These are phyloP conservation scores for Noccaea bulbosa DNA, from an alignment of 345 rosid genomes.

Conservation along the genomic window DNA sequence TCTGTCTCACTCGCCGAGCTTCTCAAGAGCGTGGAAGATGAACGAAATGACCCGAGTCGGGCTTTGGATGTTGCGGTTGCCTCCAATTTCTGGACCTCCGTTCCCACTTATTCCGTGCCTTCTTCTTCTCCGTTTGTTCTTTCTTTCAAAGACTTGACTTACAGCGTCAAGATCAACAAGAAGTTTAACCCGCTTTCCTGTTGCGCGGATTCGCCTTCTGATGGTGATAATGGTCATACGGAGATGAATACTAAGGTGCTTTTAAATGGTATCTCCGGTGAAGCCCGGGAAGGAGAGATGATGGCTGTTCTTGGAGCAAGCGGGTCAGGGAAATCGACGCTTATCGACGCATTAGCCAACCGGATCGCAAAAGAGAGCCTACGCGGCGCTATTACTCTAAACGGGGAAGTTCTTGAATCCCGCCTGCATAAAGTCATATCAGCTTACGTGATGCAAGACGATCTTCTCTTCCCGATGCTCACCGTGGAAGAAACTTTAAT, in stretches of 20 bases:
- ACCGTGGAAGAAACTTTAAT: constrained; percentile 89
- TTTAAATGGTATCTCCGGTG: constrained; percentile 61
- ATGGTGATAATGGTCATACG: constrained; percentile 23
- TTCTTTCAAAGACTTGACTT: constrained; percentile 64
- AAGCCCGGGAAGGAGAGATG: constrained; percentile 79
- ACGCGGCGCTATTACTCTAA: constrained; percentile 67
- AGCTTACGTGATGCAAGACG: constrained; percentile 96
- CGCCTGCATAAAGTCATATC: constrained; percentile 78
- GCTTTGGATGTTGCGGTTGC: constrained; percentile 48
- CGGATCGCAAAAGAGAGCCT: constrained; percentile 78
- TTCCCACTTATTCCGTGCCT: constrained; percentile 45
- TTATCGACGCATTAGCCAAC: constrained; percentile 90
- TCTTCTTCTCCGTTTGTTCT: constrained; percentile 72
- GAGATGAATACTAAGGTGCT: constrained; percentile 48
- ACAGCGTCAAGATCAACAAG: constrained; percentile 58
- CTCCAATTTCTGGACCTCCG: constrained; percentile 41
- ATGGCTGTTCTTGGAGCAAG: constrained; percentile 95
- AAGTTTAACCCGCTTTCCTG: constrained; percentile 46
- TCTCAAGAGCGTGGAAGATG: constrained; percentile 61
- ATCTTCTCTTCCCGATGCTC: constrained; percentile 88
- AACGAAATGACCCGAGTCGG: constrained; percentile 38
- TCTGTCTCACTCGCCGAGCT: constrained; percentile 69
- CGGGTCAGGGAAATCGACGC: constrained; percentile 91
- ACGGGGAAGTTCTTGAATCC: constrained; percentile 73
- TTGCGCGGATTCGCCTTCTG: constrained; percentile 31